Evolutionary conservation across 192 early-diverging fungal species (phyloP).

Genomic region (Podochytrium sp.): DNA sequence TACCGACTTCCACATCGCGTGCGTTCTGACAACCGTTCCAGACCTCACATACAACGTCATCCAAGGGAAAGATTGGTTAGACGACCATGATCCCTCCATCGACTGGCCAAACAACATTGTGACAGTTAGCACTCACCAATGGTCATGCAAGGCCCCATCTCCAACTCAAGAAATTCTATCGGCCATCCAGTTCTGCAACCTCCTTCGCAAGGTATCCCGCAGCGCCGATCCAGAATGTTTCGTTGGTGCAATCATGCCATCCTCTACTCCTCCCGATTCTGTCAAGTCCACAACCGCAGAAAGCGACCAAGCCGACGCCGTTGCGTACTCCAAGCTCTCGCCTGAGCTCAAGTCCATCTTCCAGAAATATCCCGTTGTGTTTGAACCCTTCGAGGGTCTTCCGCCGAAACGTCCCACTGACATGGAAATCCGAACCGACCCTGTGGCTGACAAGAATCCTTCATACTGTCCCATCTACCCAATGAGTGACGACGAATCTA

Average conservation of each 20-base stretch:
- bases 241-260: neutral
- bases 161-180: neutral
- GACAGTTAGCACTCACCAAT: neutral
- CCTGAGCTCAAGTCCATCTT: neutral
- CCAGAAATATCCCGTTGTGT: neutral
- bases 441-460: neutral
- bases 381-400: neutral
- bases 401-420: neutral
- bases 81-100: neutral
- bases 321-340: neutral
- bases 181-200: neutral
- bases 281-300: neutral
- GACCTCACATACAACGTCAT: neutral
- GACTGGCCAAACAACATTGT: neutral
- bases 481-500: conserved; percentile 21
- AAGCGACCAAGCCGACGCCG: neutral
- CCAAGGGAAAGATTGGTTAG: conserved; percentile 4
- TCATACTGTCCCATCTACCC: conserved; percentile 14
- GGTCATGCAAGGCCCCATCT: neutral
- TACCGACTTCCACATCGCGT: neutral
- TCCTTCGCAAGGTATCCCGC: neutral
- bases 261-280: neutral
- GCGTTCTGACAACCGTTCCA: neutral
- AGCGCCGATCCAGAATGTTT: neutral
- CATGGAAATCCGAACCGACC: conserved; percentile 2